phyloP scores from a whole-genome alignment of 208 protist species.

The Leptomonas pyrrhocoris region DNA sequence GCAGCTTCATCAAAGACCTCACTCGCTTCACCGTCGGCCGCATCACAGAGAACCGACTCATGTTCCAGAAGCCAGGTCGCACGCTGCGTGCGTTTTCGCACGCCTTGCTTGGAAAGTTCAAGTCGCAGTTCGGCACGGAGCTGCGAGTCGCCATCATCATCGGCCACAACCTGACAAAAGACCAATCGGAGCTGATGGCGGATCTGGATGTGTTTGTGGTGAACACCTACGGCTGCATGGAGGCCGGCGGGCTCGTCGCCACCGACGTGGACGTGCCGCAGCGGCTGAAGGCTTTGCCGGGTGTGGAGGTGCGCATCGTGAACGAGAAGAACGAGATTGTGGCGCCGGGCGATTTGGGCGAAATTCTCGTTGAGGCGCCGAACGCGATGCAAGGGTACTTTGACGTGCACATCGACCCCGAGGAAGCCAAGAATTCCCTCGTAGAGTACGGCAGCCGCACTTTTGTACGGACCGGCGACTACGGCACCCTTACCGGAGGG shows the following conservation, averaged over 20 bases:
- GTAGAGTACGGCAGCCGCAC: conserved; percentile 88
- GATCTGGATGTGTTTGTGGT: conserved; percentile 91
- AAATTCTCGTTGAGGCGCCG: conserved; percentile 87
- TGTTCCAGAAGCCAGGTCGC: conserved; percentile 83
- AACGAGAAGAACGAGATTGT: conserved; percentile 93
- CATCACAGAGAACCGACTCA: conserved; percentile 88
- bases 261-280: conserved; percentile 91
- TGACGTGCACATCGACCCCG: conserved; percentile 87
- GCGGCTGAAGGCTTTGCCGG: conserved; percentile 87
- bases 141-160: conserved; percentile 87
- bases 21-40: conserved; percentile 84
- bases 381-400: conserved; percentile 93
- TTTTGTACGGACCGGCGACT: conserved; percentile 91
- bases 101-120: conserved; percentile 86
- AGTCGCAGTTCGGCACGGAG: conserved; percentile 86
- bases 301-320: conserved; percentile 88
- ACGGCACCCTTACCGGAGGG: conserved; percentile 82
- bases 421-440: conserved; percentile 86
- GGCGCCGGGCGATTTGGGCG: conserved; percentile 82
- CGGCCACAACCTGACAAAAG: conserved; percentile 81
- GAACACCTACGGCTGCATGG: conserved; percentile 89
- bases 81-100: conserved; percentile 78
- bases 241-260: conserved; percentile 86
- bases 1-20: conserved; percentile 78
- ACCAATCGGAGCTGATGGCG: conserved; percentile 87